Percentiles rank a stretch among this genome's conserved stretches.
These are phyloP conservation scores for Chlamydomonas asymmetrica DNA, from an alignment of 139 green algal species.

Conservation along the genomic window DNA sequence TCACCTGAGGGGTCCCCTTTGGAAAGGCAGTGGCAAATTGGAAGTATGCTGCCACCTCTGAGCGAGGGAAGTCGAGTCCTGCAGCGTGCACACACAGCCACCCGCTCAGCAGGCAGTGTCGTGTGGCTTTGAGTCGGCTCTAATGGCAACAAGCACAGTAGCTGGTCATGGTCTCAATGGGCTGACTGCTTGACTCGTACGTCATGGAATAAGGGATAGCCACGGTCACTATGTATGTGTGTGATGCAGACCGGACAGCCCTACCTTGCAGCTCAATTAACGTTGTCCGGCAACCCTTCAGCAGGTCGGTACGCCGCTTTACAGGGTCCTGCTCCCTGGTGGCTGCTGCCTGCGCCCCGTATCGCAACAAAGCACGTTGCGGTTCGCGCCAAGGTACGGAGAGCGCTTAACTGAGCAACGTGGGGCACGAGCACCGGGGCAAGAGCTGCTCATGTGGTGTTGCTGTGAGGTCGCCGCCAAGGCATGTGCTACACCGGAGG, in stretches of 20 bases:
- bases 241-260: background rate
- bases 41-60: background rate
- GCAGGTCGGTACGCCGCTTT: background rate
- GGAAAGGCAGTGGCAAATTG: no score
- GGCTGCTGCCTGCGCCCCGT: no score
- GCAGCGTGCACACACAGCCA: background rate
- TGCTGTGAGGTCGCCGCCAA: no score
- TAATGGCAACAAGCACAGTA: background rate
- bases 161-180: background rate
- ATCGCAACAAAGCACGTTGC: no score
- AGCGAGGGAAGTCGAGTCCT: constrained; percentile 8
- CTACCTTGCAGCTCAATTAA: constrained; percentile 26
- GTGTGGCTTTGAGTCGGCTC: background rate
- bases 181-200: background rate
- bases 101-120: background rate
- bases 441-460: no score
- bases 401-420: no score
- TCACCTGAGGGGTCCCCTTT: no score
- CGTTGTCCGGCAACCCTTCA: constrained; percentile 19
- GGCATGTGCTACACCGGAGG: no score
- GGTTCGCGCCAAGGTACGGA: no score
- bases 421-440: no score
- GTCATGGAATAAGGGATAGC: background rate
- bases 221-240: background rate
- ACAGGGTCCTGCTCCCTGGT: constrained; percentile 13